Base-by-base conservation (phyloP, 1,139 yeast genomes). In the Protomyces inouyei region DNA sequence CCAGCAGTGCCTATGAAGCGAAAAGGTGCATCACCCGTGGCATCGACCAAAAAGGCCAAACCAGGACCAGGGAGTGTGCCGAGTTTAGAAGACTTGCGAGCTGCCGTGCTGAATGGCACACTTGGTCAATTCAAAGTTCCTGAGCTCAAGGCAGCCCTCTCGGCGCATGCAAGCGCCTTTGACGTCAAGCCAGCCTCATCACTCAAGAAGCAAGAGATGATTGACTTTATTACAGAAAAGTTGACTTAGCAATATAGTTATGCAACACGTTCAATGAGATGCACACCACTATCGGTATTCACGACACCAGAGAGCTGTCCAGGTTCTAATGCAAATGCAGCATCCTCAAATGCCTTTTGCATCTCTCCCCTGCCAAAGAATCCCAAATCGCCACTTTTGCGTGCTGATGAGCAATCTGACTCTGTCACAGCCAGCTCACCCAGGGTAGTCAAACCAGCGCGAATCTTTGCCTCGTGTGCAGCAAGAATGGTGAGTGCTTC, bases 331-430 rank as follows among this genome's bases (percentile, higher is more conserved):
- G 77, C 85, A 74, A 87, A 92, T 0, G 97, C 87, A 1, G 95
- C 96, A 67, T 85, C 85, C 74, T 93, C 98, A 73, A 93, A 93
- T 66, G 86, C 79, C 55, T 96, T 96, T 74, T 93, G 98, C 98
- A 93, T 93, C 72, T 87, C 92, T 46, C 97, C 97, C 67, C 82
- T 84, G 28, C 88, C 90, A 73, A 93, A 93, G 73, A 78, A 85
- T 0, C 98, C 98, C 71, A 93, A 80, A 74, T 93, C 98, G 54
- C 98, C 98, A 35, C 91, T 91, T 72, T 89, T 85, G 55, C 87
- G 79, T 70, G 88, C 96, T 9, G 96, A 87, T 25, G 88, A 83
- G 75, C 98, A 91, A 74, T 93, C 98, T 69, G 95, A 87, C 73
- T 90, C 95, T 3, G 91, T 83, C 57, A 79, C 74, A 0, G 98